A percentile compares a stretch with the other conserved stretches of the same genome.
These are phyloP conservation scores for Keqinozyma sinolaborantium DNA, from an alignment of 1,139 yeast genomes.

Conservation along the genomic window DNA sequence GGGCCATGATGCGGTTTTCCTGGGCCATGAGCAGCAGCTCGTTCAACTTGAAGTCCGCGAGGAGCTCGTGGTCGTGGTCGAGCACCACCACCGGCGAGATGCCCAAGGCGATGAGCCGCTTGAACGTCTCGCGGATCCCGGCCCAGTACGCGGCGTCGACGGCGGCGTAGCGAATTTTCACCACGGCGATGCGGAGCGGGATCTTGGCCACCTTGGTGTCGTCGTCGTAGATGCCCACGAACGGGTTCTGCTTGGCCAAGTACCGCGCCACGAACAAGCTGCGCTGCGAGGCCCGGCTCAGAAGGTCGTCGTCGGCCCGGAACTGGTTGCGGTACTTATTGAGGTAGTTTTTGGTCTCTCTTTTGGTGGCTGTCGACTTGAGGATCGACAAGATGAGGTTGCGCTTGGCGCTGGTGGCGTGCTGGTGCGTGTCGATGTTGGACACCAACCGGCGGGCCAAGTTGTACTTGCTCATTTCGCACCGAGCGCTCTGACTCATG, in stretches of 20 bases:
- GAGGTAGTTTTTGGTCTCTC: slow-evolving; percentile 69
- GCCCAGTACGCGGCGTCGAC: slow-evolving; percentile 29
- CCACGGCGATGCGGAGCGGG: slow-evolving; percentile 50
- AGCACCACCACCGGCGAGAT: slow-evolving; percentile 31
- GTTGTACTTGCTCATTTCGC: slow-evolving; percentile 34
- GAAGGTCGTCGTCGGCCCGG: slow-evolving; percentile 17
- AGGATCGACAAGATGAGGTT: slow-evolving; percentile 66
- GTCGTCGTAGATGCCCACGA: slow-evolving; percentile 29
- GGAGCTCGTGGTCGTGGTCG: slow-evolving; percentile 31
- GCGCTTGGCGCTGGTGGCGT: slow-evolving; percentile 35
- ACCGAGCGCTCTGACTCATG: slow-evolving; percentile 4
- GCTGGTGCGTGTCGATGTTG: slow-evolving; percentile 32
- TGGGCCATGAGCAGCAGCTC: slow-evolving; percentile 32
- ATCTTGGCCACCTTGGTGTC: slow-evolving; percentile 29
- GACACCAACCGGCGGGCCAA: slow-evolving; percentile 35
- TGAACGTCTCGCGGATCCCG: slow-evolving; percentile 49
- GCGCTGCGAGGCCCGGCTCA: slow-evolving; percentile 30
- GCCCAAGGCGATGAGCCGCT: slow-evolving; percentile 49
- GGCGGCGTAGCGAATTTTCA: slow-evolving; percentile 41
- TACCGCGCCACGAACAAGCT: slow-evolving; percentile 39
- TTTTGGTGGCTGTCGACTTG: slow-evolving; percentile 70
- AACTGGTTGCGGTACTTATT: slow-evolving; percentile 52
- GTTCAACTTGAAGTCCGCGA: slow-evolving; percentile 25
- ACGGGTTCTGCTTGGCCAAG: slow-evolving; percentile 32
- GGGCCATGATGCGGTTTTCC: slow-evolving; percentile 27